Base-by-base conservation (phyloP, 2,329 filamentous ascomycete genomes). In the Pseudogymnoascus sp. region DNA sequence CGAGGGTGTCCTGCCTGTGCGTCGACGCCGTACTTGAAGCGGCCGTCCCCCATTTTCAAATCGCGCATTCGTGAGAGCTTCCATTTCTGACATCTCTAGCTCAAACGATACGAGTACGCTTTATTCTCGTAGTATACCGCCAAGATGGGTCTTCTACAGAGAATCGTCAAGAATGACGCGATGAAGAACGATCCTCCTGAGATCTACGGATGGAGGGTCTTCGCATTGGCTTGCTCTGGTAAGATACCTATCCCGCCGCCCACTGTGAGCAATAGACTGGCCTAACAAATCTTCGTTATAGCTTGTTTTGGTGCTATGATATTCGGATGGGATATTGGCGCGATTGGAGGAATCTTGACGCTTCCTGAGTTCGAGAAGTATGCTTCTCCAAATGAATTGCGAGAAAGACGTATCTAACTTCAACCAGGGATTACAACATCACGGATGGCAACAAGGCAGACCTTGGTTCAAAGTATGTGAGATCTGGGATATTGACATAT, bases 301-400 rank as follows among this genome's bases (percentile, higher is more conserved):
- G 79, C 85, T 42, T 89, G 87, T 74, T 90, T 88, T 65, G 88
- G 88, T 65, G 88, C 87, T 59, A 84, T 84, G 78, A 75, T 80
- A 10, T 81, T 85, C 66, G 83, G 83, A 50, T 84, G 83, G 87
- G 88, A 91, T 73, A 87, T 89, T 75, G 86, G 88, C 71, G 87
- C 91, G 9, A 91, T 90, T 81, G 89, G 87, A 53, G 87, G 87
- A 63, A 85, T 93, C 67, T 77, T 93, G 63, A 90, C 88, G 2
- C 81, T 93, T 70, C 76, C 81, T 19, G 80, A 80, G 9, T 90
- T 89, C 68, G 79, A 83, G 71, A 72, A 75, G 78, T 84, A 74
- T 56, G 77, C 67, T 23, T 53, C n/a, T 15, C 21, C 29, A 17
- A 7, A 10, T 15, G 19, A 56, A 38, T 31, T 10, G 26, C 4